Evolutionary conservation across 2,329 filamentous ascomycete species (phyloP), one percentile per base, ranked within the genome.

Genomic region (Colletotrichum siamense): DNA sequence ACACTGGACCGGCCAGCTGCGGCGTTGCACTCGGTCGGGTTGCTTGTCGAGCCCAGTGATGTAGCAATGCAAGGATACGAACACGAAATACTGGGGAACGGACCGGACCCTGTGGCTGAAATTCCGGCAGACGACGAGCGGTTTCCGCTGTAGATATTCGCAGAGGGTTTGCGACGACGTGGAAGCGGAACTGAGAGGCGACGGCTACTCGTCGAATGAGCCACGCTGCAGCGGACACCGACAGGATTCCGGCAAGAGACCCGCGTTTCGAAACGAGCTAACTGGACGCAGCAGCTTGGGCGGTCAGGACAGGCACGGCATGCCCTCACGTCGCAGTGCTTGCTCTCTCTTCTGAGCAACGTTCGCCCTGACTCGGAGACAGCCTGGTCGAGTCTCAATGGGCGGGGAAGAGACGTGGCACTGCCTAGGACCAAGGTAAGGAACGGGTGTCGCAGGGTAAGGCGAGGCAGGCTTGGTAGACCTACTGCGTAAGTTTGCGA

Each of bases 181-280:
- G 57, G 32, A 63, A 34, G 59, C 59, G 59, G 59, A 63, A 63
- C 59, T 63, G 59, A 36, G 30, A 63, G 22, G 24, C 12, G 32
- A 28, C 10, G 22, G 66, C 30, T 55, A 52, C 22, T 69, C 52
- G 52, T 69, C 49, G 30, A 59, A 44, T 10, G 9, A 52, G 28
- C 52, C 22, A 73, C 59, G 34, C 8, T 2, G 4, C 12, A 49
- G 26, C 71, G 74, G 71, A 74, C 57, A 59, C 71, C 74, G 70
- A 73, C 49, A 44, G 34, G 28, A 73, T 49, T 69, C 74, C 70
- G 69, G 26, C 39, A 30, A 49, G 39, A 34, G 72, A 12, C 24
- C 26, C 24, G 34, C 22, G 44, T 73, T 76, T 69, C 64, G 64
- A 73, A 74, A 76, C 71, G 71, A 62, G 69, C 74, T 66, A 76